Conservation (phyloP, 129 eudicot genomes). For the Artemisia tridentata region DNA sequence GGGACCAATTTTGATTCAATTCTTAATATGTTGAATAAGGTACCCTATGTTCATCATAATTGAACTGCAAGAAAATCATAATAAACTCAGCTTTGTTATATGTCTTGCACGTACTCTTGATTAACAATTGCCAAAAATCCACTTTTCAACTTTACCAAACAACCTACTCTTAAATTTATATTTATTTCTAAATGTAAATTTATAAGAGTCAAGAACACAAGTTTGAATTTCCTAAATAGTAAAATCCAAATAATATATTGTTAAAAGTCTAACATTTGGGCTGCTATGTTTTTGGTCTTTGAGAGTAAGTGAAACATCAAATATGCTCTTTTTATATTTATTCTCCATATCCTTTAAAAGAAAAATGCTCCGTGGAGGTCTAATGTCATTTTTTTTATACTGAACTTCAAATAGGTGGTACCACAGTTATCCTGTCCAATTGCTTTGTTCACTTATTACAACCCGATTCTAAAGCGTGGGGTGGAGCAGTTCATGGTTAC, state of each 20-base stretch:
- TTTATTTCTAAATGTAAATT: too few relatives aligned
- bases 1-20: slow-evolving; percentile 77
- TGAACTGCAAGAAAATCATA: neutral
- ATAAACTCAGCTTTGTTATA: slow-evolving; percentile 8
- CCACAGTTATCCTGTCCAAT: slow-evolving; percentile 84
- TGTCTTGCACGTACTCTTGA: neutral
- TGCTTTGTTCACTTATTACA: slow-evolving; percentile 90
- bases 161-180: too few relatives aligned
- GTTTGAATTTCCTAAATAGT: too few relatives aligned
- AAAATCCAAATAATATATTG: too few relatives aligned
- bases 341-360: too few relatives aligned
- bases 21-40: slow-evolving; percentile 76
- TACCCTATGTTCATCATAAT: slow-evolving; percentile 16
- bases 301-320: too few relatives aligned
- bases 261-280: too few relatives aligned
- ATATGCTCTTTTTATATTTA: too few relatives aligned
- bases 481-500: slow-evolving; percentile 82
- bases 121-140: too few relatives aligned
- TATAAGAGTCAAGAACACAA: too few relatives aligned
- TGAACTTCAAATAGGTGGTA: slow-evolving; percentile 53
- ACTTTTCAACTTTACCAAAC: too few relatives aligned
- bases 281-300: too few relatives aligned
- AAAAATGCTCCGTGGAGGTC: neutral
- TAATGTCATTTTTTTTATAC: slow-evolving; percentile 21
- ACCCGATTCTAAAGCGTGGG: slow-evolving; percentile 94